A percentile compares a stretch with the other conserved stretches of the same genome.
Evolutionary conservation across 164 flowering plant genomes (phyloP).

Genomic region (Vitis rupestris): DNA sequence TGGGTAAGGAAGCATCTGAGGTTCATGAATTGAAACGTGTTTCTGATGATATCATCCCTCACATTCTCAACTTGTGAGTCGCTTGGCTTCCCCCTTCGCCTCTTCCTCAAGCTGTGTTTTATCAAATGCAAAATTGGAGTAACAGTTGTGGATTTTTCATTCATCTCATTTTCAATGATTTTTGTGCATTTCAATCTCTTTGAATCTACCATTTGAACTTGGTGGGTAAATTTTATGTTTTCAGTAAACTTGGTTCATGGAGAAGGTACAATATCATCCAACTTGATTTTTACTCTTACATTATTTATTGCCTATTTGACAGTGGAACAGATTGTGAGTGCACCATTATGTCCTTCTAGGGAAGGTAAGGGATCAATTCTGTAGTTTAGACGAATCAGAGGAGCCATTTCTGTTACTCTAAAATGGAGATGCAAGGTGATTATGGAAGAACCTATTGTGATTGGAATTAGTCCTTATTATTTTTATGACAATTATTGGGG

Average conservation of each 20-base stretch:
- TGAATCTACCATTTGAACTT: no score
- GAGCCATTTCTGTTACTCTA: background rate
- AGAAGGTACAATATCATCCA: no score
- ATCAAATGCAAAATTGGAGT: no score
- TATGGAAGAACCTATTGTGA: background rate
- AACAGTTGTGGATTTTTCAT: no score
- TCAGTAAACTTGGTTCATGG: no score
- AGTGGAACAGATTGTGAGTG: background rate
- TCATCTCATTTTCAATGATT: no score
- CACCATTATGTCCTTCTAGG: background rate
- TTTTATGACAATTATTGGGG: no score
- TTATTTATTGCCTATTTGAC: background rate
- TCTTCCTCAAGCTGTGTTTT: background rate
- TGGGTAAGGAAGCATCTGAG: slow-evolving; percentile 27
- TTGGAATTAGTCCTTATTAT: no score
- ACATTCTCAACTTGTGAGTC: slow-evolving; percentile 68
- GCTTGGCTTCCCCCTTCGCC: background rate
- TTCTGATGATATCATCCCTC: slow-evolving; percentile 60
- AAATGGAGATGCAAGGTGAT: background rate
- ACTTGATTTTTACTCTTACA: no score
- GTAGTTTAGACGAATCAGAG: background rate
- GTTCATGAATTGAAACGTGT: slow-evolving; percentile 14
- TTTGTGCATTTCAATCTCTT: no score
- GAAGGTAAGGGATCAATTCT: background rate
- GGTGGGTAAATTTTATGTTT: no score